A percentile compares a stretch with the other conserved stretches of the same genome.
Conservation (phyloP, 2,329 filamentous ascomycete genomes). For the Sporothrix schenckii region DNA sequence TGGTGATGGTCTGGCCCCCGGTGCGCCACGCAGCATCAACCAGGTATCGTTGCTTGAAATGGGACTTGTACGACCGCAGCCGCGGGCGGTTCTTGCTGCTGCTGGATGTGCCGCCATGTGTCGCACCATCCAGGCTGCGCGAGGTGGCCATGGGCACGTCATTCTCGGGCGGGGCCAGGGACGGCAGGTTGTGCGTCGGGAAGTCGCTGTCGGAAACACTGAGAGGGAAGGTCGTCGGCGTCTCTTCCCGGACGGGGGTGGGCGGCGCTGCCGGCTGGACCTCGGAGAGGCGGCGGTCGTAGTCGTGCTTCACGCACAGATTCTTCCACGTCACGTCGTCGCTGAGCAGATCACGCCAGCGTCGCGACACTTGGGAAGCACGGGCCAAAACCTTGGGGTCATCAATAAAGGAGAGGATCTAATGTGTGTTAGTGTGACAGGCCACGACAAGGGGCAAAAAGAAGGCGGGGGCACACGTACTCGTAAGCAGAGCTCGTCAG, state of each 20-base stretch:
- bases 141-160: slow-evolving; percentile 46
- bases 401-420: slow-evolving; percentile 96
- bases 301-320: slow-evolving; percentile 93
- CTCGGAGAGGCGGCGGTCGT: slow-evolving; percentile 64
- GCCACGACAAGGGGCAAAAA: not conserved
- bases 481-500: slow-evolving; percentile 87
- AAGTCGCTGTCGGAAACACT: slow-evolving; percentile 39
- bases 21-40: slow-evolving; percentile 97
- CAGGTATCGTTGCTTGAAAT: slow-evolving; percentile 97
- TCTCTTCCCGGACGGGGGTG: slow-evolving; percentile 40
- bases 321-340: slow-evolving; percentile 99
- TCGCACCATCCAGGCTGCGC: slow-evolving; percentile 58
- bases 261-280: slow-evolving; percentile 45
- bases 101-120: slow-evolving; percentile 37
- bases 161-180: slow-evolving; percentile 44
- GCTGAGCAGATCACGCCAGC: slow-evolving; percentile 90
- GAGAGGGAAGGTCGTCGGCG: slow-evolving; percentile 43
- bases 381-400: slow-evolving; percentile 92
- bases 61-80: slow-evolving; percentile 85
- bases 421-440: not conserved
- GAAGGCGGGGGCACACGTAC: slow-evolving; percentile 55
- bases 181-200: slow-evolving; percentile 28
- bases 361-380: slow-evolving; percentile 91
- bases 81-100: slow-evolving; percentile 56
- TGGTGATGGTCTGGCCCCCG: slow-evolving; percentile 79